Percentiles rank a stretch among this genome's conserved stretches.
These are phyloP conservation scores for Kluyveromyces nonfermentans DNA, from an alignment of 805 yeast genomes.

Conservation along the genomic window DNA sequence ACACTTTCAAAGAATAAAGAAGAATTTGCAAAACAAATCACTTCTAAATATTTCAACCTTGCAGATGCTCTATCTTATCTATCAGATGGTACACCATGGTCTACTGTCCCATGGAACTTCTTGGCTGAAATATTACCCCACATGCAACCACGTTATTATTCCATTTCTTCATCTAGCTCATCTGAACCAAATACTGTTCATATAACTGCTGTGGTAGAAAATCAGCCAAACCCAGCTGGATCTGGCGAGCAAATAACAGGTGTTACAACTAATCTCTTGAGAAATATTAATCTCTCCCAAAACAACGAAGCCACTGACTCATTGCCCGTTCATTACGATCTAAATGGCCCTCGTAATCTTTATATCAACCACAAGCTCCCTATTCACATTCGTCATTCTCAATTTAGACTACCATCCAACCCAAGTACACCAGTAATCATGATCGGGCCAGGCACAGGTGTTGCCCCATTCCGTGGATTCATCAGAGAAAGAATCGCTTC, in stretches of 20 bases:
- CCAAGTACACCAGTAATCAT: constrained; percentile 76
- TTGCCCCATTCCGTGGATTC: constrained; percentile 96
- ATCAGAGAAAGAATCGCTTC: constrained; percentile 71
- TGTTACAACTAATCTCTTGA: constrained; percentile 82
- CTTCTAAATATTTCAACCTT: constrained; percentile 52
- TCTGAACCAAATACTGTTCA: constrained; percentile 68
- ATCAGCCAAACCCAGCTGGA: constrained; percentile 29
- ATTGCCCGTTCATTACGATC: constrained; percentile 49
- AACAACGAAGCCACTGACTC: constrained; percentile 32
- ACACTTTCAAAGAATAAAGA: constrained; percentile 59
- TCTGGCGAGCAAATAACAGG: constrained; percentile 39
- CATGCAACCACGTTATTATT: constrained; percentile 90
- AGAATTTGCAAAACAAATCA: constrained; percentile 56
- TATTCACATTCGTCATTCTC: constrained; percentile 88
- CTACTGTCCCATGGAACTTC: constrained; percentile 70
- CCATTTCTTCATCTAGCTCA: constrained; percentile 83
- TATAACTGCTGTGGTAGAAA: constrained; percentile 89
- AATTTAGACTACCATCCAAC: constrained; percentile 86
- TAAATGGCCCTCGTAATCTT: constrained; percentile 75
- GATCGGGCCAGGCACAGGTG: constrained; percentile 98
- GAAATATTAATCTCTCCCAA: constrained; percentile 55
- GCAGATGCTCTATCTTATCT: constrained; percentile 62
- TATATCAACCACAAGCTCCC: constrained; percentile 52
- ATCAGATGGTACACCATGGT: constrained; percentile 65
- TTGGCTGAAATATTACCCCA: constrained; percentile 72